A percentile compares a stretch with the other conserved stretches of the same genome.
Conservation (phyloP, 176 grass and related monocot genomes). For the Panicum miliaceum region DNA sequence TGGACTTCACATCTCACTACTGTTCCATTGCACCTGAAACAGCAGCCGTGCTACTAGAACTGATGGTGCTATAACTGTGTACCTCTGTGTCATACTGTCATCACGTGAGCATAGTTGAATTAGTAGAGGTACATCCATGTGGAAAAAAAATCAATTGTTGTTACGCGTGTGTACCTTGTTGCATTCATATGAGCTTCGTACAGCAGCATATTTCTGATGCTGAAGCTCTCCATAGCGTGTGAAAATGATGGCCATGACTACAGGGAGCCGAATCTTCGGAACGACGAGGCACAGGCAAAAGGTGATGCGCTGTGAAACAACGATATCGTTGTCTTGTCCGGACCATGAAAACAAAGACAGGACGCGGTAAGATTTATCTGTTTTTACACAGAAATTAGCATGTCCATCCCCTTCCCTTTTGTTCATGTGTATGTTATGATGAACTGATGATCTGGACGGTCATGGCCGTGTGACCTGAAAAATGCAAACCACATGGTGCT, state of each 20-base stretch:
- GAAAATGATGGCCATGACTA: background rate
- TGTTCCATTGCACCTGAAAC: slow-evolving; percentile 1
- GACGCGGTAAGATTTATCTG: background rate
- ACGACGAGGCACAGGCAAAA: background rate
- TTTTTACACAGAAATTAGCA: background rate
- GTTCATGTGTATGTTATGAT: background rate
- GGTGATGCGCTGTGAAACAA: slow-evolving; percentile 9
- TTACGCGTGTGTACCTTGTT: background rate
- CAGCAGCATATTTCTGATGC: background rate
- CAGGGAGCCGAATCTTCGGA: background rate
- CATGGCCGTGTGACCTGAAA: background rate
- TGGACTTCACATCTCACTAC: background rate
- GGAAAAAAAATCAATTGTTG: slow-evolving; percentile 2
- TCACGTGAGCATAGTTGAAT: slow-evolving; percentile 24
- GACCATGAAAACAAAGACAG: background rate
- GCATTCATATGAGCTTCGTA: background rate
- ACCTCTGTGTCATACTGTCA: background rate
- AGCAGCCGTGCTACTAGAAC: background rate
- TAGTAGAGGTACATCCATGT: slow-evolving; percentile 2
- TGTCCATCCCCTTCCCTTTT: background rate
- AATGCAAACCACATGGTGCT: background rate
- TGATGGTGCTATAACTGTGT: slow-evolving; percentile 24
- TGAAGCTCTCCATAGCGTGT: background rate
- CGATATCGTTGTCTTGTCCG: background rate
- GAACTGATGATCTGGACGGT: background rate